Percentiles rank a stretch among this genome's conserved stretches.
These are phyloP conservation scores for Rhodomyrtus tomentosa DNA, from an alignment of 345 rosid genomes.

Conservation along the genomic window DNA sequence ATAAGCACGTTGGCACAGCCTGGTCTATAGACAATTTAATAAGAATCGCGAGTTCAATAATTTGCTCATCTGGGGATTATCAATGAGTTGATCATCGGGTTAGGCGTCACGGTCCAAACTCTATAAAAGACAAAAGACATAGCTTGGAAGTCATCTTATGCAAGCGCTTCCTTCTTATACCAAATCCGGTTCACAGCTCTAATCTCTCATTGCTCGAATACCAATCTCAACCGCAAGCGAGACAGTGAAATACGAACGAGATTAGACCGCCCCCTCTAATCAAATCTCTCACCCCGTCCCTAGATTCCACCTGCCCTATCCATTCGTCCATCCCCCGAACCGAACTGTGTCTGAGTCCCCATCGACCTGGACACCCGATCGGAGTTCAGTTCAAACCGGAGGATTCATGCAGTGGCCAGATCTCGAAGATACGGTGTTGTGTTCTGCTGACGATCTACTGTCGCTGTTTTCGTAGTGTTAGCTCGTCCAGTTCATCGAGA, in stretches of 20 bases:
- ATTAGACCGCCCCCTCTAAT: not conserved
- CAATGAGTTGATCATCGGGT: not conserved
- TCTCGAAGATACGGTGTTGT: not conserved
- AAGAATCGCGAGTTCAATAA: not conserved
- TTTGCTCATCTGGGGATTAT: not conserved
- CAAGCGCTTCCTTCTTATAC: not conserved
- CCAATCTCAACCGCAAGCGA: not conserved
- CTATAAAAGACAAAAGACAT: not conserved
- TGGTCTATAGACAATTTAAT: not conserved
- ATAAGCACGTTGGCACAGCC: not conserved
- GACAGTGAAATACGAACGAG: not conserved
- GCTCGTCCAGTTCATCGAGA: not conserved
- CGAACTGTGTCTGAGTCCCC: not conserved
- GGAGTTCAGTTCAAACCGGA: not conserved
- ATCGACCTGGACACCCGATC: not conserved
- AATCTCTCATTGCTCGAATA: not conserved
- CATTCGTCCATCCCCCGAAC: too few relatives aligned
- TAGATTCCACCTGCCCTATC: not conserved
- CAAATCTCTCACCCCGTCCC: not conserved
- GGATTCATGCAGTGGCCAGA: not conserved
- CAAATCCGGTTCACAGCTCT: not conserved
- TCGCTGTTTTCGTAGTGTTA: not conserved
- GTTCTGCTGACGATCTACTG: not conserved
- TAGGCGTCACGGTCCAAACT: not conserved
- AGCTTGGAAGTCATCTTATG: not conserved